Conservation (phyloP, 73 alveolate genomes). For the Symbiodinium pilosum region DNA sequence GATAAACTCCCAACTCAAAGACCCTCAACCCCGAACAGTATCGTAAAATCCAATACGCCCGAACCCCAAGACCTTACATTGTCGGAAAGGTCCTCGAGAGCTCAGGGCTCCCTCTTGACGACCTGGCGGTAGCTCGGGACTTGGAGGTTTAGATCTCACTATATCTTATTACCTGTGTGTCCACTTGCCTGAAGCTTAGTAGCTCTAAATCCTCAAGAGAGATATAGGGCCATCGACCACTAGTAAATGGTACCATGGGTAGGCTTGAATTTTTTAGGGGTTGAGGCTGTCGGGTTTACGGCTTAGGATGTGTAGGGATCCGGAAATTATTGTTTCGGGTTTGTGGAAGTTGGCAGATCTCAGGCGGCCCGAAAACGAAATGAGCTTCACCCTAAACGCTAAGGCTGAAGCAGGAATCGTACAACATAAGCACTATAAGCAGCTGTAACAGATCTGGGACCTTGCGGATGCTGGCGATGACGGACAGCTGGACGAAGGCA, state of each 20-base stretch:
- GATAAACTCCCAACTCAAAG: background rate
- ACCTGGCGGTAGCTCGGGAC: background rate
- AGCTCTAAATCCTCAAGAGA: too few relatives aligned
- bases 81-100: background rate
- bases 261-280: background rate
- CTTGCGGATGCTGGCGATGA: background rate
- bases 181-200: too few relatives aligned
- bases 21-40: background rate
- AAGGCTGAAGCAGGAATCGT: background rate
- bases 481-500: constrained; percentile 19
- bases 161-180: too few relatives aligned
- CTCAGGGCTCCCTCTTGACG: background rate
- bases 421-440: background rate
- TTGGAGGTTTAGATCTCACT: too few relatives aligned
- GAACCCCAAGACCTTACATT: background rate
- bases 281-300: background rate
- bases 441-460: constrained; percentile 7
- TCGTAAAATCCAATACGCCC: too few relatives aligned
- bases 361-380: too few relatives aligned
- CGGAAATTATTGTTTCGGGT: background rate
- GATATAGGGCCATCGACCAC: too few relatives aligned
- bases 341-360: too few relatives aligned
- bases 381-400: background rate
- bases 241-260: too few relatives aligned
- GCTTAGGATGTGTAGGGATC: too few relatives aligned